Base-by-base conservation (phyloP, 2,329 filamentous ascomycete genomes). In the Sclerotinia sclerotiorum region DNA sequence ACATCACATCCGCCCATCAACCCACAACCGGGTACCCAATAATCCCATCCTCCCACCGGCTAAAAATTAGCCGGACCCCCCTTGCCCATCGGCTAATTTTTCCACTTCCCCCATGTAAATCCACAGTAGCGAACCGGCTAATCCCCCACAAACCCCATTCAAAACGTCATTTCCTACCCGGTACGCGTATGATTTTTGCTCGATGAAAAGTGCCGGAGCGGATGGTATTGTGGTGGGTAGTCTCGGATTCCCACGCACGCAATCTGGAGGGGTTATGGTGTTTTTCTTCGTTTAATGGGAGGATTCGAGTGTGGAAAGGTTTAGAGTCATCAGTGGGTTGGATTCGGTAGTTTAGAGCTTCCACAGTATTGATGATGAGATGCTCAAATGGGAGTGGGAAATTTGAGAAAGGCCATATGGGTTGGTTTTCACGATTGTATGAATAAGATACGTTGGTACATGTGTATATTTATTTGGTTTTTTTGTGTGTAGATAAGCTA, bases 201-300 rank as follows among this genome's bases (percentile, higher is more conserved):
- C 1, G 27, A 35, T 24, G 8, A 17, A 19, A 35, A 39, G 24
- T 62, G 58, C 58, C 58, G 58, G 44, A 49, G 58, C 58, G 46
- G 58, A 39, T 62, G 58, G 21, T n/a, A 19, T 35, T 62, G 24
- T 17, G 44, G 46, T 39, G 46, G 58, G 58, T 46, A 51, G 46
- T 62, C 35, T 39, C 2, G 46, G 11, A 51, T 62, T 11, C 58
- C 58, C 58, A 62, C 58, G 58, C 58, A 62, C 58, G 58, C 58
- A 62, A 62, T 62, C 6, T 62, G 46, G 58, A 62, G 58, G 58
- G 58, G 46, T 51, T 62, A 62, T 62, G 58, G 32, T 62, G 58
- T 51, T 62, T 61, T 61, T 51, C 15, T 17, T 35, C 24, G 32
- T 32, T 48, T n/a, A 56, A 39, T 29, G 11, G 19, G 46, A 21